These are phyloP conservation scores for Urtica urens DNA, from an alignment of 306 rosid genomes.

Conservation along the genomic window DNA sequence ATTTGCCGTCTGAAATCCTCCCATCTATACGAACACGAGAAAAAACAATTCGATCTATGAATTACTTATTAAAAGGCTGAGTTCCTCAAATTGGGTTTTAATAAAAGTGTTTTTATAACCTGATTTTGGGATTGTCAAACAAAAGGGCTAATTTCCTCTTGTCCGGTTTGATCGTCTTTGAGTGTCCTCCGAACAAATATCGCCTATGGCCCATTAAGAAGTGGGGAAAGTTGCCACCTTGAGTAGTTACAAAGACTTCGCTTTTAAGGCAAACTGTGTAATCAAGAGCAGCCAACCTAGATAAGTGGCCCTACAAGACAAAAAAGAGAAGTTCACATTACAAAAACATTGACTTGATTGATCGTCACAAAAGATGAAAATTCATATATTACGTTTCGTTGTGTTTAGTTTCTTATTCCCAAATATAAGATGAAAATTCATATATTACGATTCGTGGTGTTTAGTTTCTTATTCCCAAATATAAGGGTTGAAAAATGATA, in stretches of 20 bases:
- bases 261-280: conserved; percentile 89
- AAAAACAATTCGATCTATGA: background rate
- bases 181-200: conserved; percentile 72
- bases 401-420: conserved; percentile 12
- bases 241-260: conserved; percentile 93
- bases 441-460: background rate
- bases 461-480: background rate
- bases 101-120: conserved; percentile 33
- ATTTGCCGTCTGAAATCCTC: conserved; percentile 47
- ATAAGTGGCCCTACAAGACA: conserved; percentile 79
- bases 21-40: conserved; percentile 41
- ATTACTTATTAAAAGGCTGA: too few species aligned
- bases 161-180: conserved; percentile 87
- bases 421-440: conserved; percentile 12
- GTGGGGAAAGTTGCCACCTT: conserved; percentile 97
- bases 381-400: conserved; percentile 16
- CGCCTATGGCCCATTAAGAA: conserved; percentile 95
- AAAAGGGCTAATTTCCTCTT: conserved; percentile 70
- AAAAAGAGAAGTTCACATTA: conserved; percentile 18
- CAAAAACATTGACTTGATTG: conserved; percentile 10
- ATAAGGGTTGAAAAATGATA: background rate
- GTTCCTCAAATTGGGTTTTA: background rate
- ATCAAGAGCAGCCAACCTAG: conserved; percentile 98
- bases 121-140: conserved; percentile 63
- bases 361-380: conserved; percentile 15